phyloP scores from a whole-genome alignment of 2,329 filamentous ascomycete species.

The Colletotrichum plurivorum region DNA sequence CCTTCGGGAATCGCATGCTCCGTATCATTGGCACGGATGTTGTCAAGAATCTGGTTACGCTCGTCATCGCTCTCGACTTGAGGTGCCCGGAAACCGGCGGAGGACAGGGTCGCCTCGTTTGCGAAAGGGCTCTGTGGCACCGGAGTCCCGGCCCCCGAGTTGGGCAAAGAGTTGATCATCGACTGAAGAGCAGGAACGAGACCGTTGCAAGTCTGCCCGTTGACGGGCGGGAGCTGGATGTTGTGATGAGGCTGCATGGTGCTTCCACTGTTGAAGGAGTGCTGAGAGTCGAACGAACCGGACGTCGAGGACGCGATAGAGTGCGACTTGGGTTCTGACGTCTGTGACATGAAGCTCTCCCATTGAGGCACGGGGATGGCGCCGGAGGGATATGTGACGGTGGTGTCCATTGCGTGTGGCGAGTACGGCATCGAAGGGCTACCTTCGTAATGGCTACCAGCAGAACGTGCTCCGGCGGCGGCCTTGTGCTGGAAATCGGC shows the following conservation, averaged over 20 bases:
- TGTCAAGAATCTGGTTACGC: slow-evolving; percentile 86
- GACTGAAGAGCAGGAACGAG: slow-evolving; percentile 77
- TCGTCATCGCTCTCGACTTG: slow-evolving; percentile 89
- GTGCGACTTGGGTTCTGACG: slow-evolving; percentile 80
- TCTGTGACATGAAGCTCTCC: slow-evolving; percentile 87
- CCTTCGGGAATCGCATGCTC: slow-evolving; percentile 88
- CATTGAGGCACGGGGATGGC: slow-evolving; percentile 88
- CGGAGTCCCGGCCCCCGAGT: slow-evolving; percentile 78
- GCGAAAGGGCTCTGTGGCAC: slow-evolving; percentile 81
- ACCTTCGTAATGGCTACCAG: slow-evolving; percentile 69
- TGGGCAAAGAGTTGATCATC: slow-evolving; percentile 80
- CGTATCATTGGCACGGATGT: slow-evolving; percentile 84
- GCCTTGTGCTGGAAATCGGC: slow-evolving; percentile 98
- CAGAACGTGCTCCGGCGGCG: slow-evolving; percentile 77
- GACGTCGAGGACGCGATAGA: slow-evolving; percentile 77
- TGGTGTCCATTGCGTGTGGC: slow-evolving; percentile 81
- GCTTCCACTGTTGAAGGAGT: slow-evolving; percentile 72
- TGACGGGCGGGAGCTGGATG: slow-evolving; percentile 75
- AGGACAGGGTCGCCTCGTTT: slow-evolving; percentile 64
- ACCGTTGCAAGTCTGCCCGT: slow-evolving; percentile 72
- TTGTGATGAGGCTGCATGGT: slow-evolving; percentile 70
- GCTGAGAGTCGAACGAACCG: slow-evolving; percentile 77
- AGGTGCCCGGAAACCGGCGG: slow-evolving; percentile 78
- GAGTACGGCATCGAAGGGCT: slow-evolving; percentile 78
- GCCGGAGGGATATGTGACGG: slow-evolving; percentile 82